These are phyloP conservation scores for Raffaelea ambrosiae DNA, from an alignment of 2,329 filamentous ascomycete genomes.

Conservation along the genomic window DNA sequence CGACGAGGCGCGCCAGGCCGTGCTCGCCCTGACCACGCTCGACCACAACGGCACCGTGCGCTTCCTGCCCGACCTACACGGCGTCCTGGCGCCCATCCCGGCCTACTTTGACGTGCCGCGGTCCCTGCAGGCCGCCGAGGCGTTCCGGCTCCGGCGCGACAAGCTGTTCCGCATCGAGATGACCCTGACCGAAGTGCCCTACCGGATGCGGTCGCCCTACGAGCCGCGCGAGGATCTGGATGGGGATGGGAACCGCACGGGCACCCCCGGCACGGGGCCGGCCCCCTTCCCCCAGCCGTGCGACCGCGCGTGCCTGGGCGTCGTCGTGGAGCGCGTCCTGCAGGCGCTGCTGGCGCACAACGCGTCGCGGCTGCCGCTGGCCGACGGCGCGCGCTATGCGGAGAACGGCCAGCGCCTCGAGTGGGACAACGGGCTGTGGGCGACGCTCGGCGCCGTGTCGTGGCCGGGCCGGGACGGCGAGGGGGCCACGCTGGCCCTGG, in stretches of 20 bases:
- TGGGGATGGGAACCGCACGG: too few species aligned
- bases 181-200: conserved; percentile 15
- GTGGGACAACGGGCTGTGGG: conserved; percentile 14
- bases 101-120: conserved; percentile 17
- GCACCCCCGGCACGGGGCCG: too few species aligned
- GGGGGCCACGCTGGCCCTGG: conserved; percentile 9
- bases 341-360: conserved; percentile 12
- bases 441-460: conserved; percentile 11
- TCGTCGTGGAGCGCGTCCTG: conserved; percentile 10
- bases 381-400: conserved; percentile 12
- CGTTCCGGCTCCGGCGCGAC: conserved; percentile 6
- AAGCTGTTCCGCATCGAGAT: conserved; percentile 14
- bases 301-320: conserved; percentile 10
- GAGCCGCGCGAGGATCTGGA: conserved; percentile 8
- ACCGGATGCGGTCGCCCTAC: conserved; percentile 14
- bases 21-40: conserved; percentile 14
- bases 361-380: conserved; percentile 10
- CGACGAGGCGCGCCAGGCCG: conserved; percentile 15
- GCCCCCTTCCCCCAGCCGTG: too few species aligned
- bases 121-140: conserved; percentile 14
- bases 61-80: conserved; percentile 13
- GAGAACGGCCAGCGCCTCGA: conserved; percentile 17
- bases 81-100: conserved; percentile 15
- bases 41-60: conserved; percentile 17
- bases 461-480: not conserved